Evolutionary conservation across 139 green algal genomes (phyloP), one percentile per base, ranked within the genome.

Genomic region (Haematococcus lacustris): DNA sequence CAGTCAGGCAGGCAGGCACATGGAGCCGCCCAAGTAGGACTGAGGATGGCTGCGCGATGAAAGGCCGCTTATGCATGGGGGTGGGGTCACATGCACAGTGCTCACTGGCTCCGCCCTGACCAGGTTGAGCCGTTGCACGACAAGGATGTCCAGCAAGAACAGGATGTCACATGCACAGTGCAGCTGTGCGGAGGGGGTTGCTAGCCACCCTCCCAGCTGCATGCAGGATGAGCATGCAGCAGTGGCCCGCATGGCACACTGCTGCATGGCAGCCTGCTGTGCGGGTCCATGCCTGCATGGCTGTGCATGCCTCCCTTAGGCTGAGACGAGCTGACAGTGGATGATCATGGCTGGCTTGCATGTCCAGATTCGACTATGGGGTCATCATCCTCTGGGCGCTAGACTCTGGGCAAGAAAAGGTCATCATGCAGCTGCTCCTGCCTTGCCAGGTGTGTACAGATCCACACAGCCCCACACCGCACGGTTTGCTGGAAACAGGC

Each of bases 371-470:
- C 51, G 63, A 93, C 74, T 93, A 92, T 62, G 90, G 89, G 51
- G 87, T 89, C 30, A 66, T 93, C 5, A 82, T 85, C 13, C 88
- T 87, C 63, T 95, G 90, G 90, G 80, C 76, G 39, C 76, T 93
- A 32, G 69, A 74, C 3, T 51, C 70, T 34, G 61, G 81, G 62
- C 78, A 87, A 51, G 83, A 87, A 73, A 23, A 63, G 34, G 40
- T 73, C 30, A 50, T 88, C 62, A 13, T 76, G 34, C 71, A 76
- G 6, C n/a, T 77, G 40, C 68, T 82, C 37, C n/a, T 66, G 60
- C 73, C 73, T 13, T 78, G 73, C 9, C 35, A 71, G 21, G 73
- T 75, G 28, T 37, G 79, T 39, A 51, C 53, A 30, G 53, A 32
- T 64, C 4, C 33, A 7, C 13, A 30, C 23, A 35, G 23, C 33